Evolutionary conservation across 371 early-diverging fungal genomes (phyloP).

Genomic region (Conidiobolus incongruus): DNA sequence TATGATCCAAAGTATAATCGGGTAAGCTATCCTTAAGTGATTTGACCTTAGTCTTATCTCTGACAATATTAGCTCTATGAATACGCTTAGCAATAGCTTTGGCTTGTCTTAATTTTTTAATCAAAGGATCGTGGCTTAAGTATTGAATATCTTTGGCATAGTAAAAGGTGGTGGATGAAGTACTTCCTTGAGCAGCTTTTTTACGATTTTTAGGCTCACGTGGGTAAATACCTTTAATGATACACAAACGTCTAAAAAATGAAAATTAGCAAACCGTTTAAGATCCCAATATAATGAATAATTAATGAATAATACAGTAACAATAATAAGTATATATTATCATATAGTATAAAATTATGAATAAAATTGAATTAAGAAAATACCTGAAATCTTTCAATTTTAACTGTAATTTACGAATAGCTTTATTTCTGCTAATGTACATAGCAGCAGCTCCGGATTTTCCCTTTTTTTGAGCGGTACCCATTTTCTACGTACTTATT

Average conservation of each 20-base stretch:
- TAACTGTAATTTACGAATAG: slow-evolving; percentile 83
- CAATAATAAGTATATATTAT: background rate
- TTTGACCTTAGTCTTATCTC: slow-evolving; percentile 51
- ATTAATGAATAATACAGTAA: too few relatives aligned
- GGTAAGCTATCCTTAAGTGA: slow-evolving; percentile 51
- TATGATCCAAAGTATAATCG: slow-evolving; percentile 63
- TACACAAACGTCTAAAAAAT: slow-evolving; percentile 67
- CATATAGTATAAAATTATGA: background rate
- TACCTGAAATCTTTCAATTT: slow-evolving; percentile 82
- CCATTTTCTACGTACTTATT: slow-evolving; percentile 23
- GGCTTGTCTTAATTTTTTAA: slow-evolving; percentile 76
- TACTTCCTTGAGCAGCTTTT: slow-evolving; percentile 82
- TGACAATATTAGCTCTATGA: slow-evolving; percentile 58
- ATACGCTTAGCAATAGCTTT: slow-evolving; percentile 68
- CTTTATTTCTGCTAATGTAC: slow-evolving; percentile 78
- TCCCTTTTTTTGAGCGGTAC: slow-evolving; percentile 66
- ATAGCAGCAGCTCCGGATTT: slow-evolving; percentile 73
- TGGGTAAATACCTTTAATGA: slow-evolving; percentile 95
- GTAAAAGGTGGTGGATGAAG: slow-evolving; percentile 75
- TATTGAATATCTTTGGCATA: slow-evolving; percentile 87
- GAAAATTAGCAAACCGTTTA: background rate
- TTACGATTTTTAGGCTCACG: slow-evolving; percentile 86
- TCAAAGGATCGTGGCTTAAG: slow-evolving; percentile 76
- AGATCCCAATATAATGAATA: background rate
- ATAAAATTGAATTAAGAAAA: too few relatives aligned